Evolutionary conservation across 148 eudicot genomes (phyloP).

Genomic region (Chenopodium formosanum): DNA sequence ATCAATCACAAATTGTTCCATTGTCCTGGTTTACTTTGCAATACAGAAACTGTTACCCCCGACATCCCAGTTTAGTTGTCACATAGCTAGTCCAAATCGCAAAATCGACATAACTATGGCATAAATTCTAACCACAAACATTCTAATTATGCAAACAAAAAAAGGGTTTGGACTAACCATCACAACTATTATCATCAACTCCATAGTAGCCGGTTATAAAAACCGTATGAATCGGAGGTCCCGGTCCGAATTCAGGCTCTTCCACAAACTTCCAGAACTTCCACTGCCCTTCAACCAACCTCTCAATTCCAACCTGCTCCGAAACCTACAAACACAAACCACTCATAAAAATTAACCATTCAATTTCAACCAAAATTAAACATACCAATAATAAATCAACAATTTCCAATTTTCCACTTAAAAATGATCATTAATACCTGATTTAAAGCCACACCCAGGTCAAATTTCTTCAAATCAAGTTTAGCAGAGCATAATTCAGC

Average conservation of each 20-base stretch:
- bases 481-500: conserved; percentile 36
- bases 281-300: conserved; percentile 44
- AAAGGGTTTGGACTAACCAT: conserved; percentile 43
- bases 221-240: conserved; percentile 54
- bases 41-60: too few species aligned
- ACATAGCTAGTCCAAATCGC: too few species aligned
- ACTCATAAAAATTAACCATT: background rate
- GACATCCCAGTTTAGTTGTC: too few species aligned
- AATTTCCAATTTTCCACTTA: too few species aligned
- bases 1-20: too few species aligned
- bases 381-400: background rate
- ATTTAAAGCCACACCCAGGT: conserved; percentile 46
- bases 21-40: too few species aligned
- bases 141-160: background rate
- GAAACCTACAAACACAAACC: conserved; percentile 47
- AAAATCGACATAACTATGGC: too few species aligned
- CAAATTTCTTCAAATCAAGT: conserved; percentile 47
- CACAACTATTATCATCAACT: conserved; percentile 29
- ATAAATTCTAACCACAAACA: too few species aligned
- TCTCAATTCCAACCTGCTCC: conserved; percentile 52
- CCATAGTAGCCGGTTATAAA: conserved; percentile 41
- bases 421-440: conserved; percentile 37
- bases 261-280: conserved; percentile 59
- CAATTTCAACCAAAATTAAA: too few species aligned
- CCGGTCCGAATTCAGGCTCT: conserved; percentile 90